phyloP scores from a whole-genome alignment of 2,329 filamentous ascomycete species.

The Setomelanomma holmii region DNA sequence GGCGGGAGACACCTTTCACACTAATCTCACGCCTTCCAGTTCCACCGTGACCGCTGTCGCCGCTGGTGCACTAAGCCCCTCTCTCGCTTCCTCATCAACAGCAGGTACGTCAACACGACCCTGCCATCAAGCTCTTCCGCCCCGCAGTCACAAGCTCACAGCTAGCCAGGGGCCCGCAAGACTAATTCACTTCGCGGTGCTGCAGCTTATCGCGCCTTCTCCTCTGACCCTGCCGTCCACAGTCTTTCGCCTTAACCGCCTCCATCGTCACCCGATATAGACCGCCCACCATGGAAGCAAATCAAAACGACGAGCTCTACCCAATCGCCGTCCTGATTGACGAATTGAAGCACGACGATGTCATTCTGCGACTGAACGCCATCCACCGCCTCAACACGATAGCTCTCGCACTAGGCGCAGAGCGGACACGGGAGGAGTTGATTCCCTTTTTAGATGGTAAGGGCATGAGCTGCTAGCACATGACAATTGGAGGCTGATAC shows the following conservation, averaged over 20 bases:
- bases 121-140: constrained; percentile 31
- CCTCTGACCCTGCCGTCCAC: constrained; percentile 20
- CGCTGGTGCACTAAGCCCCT: constrained; percentile 26
- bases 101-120: constrained; percentile 47
- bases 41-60: constrained; percentile 18
- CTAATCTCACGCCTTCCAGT: constrained; percentile 13
- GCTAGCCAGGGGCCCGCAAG: constrained; percentile 9
- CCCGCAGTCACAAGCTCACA: constrained; percentile 33
- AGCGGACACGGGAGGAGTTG: constrained; percentile 96
- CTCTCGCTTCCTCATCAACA: constrained; percentile 38
- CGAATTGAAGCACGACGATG: constrained; percentile 99
- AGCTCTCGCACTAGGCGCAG: constrained; percentile 91
- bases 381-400: constrained; percentile 98
- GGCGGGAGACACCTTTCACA: constrained; percentile 20
- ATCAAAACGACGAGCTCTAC: constrained; percentile 97
- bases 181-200: constrained; percentile 3
- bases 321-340: constrained; percentile 99
- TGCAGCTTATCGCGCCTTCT: constrained; percentile 18
- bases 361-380: constrained; percentile 95
- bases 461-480: constrained; percentile 48
- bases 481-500: constrained; percentile 40
- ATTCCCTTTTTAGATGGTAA: constrained; percentile 98
- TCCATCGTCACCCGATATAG: constrained; percentile 24
- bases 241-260: constrained; percentile 26
- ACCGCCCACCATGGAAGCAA: constrained; percentile 76